Base-by-base conservation (phyloP, 169 alveolate genomes). In the Condylostoma magnum region DNA sequence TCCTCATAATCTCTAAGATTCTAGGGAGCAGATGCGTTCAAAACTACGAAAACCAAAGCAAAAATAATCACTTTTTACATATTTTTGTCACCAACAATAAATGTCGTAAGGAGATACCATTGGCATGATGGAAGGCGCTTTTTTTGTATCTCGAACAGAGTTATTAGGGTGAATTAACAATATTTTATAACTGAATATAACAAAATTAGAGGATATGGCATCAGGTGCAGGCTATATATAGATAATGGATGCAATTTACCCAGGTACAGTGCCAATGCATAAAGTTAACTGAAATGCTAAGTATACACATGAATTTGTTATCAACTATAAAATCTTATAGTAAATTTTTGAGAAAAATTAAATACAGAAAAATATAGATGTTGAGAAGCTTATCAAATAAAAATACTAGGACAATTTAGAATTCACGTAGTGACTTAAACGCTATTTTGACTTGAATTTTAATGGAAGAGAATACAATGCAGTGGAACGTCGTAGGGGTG, bases 361-460 rank as follows among this genome's bases (percentile, higher is more conserved):
- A 22, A 90, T 96, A 70, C 90, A 86, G 33, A 92, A 91, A 74
- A 90, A 94, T 76, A 96, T 98, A 52, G 98, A 96, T 74, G 96
- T 95, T 31, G 94, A 93, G 72, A 34, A 84, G 63, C 83, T 88
- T 34, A 91, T 94, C 22, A 96, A 93, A 60, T 99, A 99, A 18
- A 95, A 94, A 72, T 95, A 94, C 83, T 95, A 95, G 68, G 99
- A 97, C 81, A 95, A 97, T 83, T 88, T 95, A 51, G 99, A 97
- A 81, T 95, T 98, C 79, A 78, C 95, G 38, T 99, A 98, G 83
- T 98, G 99, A 99, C 74, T 98, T 75, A 95, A 97, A 81, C 93
- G 97, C n/a, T 94, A 88, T 85, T 95, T 86, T 84, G 98, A 93
- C 67, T 76, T 93, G 22, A 63, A 63, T 57, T 44, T 18, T 46